Evolutionary conservation across 2,329 filamentous ascomycete genomes (phyloP).

Genomic region (Ophiostoma pallidulum): DNA sequence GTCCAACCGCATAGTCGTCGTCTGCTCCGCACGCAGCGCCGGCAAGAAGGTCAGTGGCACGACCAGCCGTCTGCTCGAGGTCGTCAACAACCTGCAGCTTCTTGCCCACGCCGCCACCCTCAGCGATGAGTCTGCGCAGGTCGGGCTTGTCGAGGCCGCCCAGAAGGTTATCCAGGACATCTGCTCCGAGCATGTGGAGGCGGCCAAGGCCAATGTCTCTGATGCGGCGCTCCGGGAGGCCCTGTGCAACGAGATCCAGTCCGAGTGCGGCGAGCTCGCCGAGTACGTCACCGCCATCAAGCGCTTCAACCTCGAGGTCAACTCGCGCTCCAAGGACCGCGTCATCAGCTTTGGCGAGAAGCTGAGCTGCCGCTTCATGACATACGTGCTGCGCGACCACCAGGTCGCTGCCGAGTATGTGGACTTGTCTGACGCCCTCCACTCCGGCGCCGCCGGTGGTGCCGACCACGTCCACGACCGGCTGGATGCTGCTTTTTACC

Average conservation of each 20-base stretch:
- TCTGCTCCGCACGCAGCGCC: conserved; percentile 90
- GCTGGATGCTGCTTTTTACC: conserved; percentile 62
- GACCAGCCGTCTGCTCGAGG: conserved; percentile 69
- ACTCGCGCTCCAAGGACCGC: conserved; percentile 69
- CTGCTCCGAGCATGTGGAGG: conserved; percentile 68
- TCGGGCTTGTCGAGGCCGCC: conserved; percentile 52
- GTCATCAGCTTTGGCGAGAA: conserved; percentile 95
- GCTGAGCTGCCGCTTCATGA: conserved; percentile 86
- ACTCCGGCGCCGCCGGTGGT: conserved; percentile 5
- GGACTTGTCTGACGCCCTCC: conserved; percentile 55
- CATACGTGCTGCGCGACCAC: conserved; percentile 68
- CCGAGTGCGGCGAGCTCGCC: conserved; percentile 70
- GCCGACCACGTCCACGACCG: conserved; percentile 30
- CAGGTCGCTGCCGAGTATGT: conserved; percentile 82
- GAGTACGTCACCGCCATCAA: conserved; percentile 60
- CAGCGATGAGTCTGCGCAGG: conserved; percentile 42
- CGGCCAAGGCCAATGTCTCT: conserved; percentile 54
- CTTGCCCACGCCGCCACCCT: conserved; percentile 38
- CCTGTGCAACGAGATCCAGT: conserved; percentile 58
- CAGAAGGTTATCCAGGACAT: conserved; percentile 71
- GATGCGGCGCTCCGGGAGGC: conserved; percentile 46
- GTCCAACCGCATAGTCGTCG: conserved; percentile 72
- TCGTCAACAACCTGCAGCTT: conserved; percentile 47
- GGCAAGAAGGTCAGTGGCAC: conserved; percentile 92
- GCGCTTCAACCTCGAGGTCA: conserved; percentile 64